Evolutionary conservation across 192 early-diverging fungal genomes (phyloP), one percentile per base, ranked within the genome.

Genomic region (Pecoramyces ruminantium): DNA sequence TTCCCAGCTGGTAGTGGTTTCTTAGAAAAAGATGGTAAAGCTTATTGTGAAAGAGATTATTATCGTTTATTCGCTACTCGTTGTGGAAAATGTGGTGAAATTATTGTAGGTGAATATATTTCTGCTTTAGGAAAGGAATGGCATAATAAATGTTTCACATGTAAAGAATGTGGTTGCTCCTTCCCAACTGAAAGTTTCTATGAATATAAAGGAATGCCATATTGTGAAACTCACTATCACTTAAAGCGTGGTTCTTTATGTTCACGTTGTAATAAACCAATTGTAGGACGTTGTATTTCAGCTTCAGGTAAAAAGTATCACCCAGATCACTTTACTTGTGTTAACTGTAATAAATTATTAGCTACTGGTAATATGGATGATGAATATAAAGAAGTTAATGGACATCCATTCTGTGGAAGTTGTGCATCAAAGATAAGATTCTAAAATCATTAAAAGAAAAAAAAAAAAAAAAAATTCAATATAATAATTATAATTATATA

Each of bases 101-200:
- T 77, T 38, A 85, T 87, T 28, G 30, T 85, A 27, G 86, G 86
- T 15, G 86, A 87, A 29, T 86, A 81, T 82, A 84, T 87, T 34
- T 82, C 83, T n/a, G 86, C 86, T 1, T 82, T 87, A 38, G 85
- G 84, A 29, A 84, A 84, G 39, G 81, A 81, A 29, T 87, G 85
- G 85, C 86, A 87, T 77, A 78, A 82, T 42, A 79, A 29, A 27
- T 87, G 86, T 80, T 87, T 87, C 79, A 82, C 78, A 30, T 87
- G 86, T 78, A 79, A 86, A 82, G 85, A 85, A 38, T 87, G 86
- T 79, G 83, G 82, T 29, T 28, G 81, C 30, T 80, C 82, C 0
- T 87, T 87, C 81, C 81, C 85, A 18, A 81, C 79, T 29, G 86
- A 83, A 30, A 83, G 79, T 28, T 87, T 84, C 79, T 86, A 84